Conservation (phyloP, 1,284 basidiomycete species). For the Limonomyces culmigenus region DNA sequence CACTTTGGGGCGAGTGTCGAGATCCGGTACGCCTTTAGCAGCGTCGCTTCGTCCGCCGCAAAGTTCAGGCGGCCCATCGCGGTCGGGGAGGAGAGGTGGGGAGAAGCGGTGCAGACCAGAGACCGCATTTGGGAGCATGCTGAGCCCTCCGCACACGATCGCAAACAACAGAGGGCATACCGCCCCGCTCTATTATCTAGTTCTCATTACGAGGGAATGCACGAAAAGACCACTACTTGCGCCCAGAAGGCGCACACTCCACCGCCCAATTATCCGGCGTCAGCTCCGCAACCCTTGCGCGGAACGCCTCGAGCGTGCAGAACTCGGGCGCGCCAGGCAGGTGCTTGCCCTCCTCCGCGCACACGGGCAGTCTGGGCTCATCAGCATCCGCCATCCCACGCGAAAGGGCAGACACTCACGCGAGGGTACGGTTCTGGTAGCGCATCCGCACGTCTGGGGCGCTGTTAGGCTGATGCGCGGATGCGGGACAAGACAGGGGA, state of each 20-base stretch:
- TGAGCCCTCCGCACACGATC: no score
- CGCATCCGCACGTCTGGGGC: constrained; percentile 55
- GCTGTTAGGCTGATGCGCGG: background rate
- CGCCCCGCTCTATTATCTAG: no score
- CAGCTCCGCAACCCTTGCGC: constrained; percentile 39
- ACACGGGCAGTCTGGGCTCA: constrained; percentile 49
- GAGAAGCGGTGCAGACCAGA: no score
- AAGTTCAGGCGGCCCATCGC: constrained; percentile 39
- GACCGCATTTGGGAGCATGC: no score
- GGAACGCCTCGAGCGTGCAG: constrained; percentile 58
- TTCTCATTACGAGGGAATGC: no score
- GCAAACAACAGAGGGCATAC: no score
- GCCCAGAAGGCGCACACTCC: constrained; percentile 37
- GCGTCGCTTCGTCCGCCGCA: constrained; percentile 51
- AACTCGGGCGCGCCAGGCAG: constrained; percentile 58
- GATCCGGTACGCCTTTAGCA: constrained; percentile 62
- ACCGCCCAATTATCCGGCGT: constrained; percentile 46
- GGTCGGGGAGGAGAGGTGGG: no score
- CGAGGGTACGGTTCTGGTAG: constrained; percentile 58
- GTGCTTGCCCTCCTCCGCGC: constrained; percentile 52
- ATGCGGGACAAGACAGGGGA: constrained; percentile 2
- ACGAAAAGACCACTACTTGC: no score
- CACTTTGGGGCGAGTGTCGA: constrained; percentile 53
- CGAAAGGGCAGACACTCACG: no score
- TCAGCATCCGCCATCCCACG: no score